phyloP scores from a whole-genome alignment of 352 stramenopile species.

The Phytopythium sindhum region DNA sequence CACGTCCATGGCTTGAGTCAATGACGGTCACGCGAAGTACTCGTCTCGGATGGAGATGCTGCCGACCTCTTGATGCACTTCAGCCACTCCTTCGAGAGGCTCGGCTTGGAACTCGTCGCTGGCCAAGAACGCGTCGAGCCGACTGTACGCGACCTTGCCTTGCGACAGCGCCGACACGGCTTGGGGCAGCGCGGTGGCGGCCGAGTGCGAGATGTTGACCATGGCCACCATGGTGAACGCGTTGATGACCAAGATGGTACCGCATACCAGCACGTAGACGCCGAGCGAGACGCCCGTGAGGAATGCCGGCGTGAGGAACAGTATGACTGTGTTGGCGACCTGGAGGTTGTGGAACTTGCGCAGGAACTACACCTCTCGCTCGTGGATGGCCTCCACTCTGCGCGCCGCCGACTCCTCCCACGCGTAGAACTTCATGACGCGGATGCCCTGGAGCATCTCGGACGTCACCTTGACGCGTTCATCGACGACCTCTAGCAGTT shows the following conservation, averaged over 20 bases:
- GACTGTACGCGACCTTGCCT: slow-evolving; percentile 15
- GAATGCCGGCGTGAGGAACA: slow-evolving; percentile 48
- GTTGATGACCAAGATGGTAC: slow-evolving; percentile 37
- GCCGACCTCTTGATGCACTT: not conserved
- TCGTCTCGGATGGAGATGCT: slow-evolving; percentile 14
- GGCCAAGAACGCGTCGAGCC: slow-evolving; percentile 21
- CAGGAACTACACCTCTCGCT: slow-evolving; percentile 37
- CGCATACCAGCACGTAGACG: slow-evolving; percentile 31
- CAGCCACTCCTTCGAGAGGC: not conserved
- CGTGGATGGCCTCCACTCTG: slow-evolving; percentile 38
- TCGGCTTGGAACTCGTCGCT: slow-evolving; percentile 19
- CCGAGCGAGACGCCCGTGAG: slow-evolving; percentile 20
- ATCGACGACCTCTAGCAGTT: slow-evolving; percentile 27
- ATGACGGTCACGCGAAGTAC: slow-evolving; percentile 16
- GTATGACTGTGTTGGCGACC: slow-evolving; percentile 53
- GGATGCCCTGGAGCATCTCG: slow-evolving; percentile 87
- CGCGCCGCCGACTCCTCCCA: slow-evolving; percentile 58
- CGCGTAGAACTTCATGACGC: slow-evolving; percentile 89
- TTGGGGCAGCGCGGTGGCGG: slow-evolving; percentile 17
- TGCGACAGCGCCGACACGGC: slow-evolving; percentile 25
- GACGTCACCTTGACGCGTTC: slow-evolving; percentile 91
- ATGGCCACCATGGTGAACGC: slow-evolving; percentile 34
- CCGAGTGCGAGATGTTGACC: slow-evolving; percentile 24
- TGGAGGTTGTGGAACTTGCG: slow-evolving; percentile 55
- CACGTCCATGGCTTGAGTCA: not conserved